phyloP scores from a whole-genome alignment of 2,329 filamentous ascomycete genomes.

The Verticillium tricorpus region DNA sequence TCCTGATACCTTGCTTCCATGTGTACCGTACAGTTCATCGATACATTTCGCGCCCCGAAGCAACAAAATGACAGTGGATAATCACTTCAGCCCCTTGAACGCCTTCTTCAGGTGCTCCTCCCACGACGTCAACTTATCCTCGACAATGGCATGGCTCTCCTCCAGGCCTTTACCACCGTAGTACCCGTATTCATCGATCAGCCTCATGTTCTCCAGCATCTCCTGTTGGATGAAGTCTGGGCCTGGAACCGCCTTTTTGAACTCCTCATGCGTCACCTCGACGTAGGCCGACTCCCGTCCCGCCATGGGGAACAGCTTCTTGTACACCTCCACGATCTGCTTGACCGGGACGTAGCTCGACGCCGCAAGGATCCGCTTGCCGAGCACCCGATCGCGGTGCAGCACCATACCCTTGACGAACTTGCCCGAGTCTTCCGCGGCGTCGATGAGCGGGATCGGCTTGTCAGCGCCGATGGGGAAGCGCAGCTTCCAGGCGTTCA shows the following conservation, averaged over 20 bases:
- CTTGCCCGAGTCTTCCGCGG: conserved; percentile 34
- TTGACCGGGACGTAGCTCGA: conserved; percentile 29
- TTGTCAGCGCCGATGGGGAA: conserved; percentile 23
- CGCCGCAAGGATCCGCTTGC: conserved; percentile 30
- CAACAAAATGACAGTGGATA: neutral
- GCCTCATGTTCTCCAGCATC: conserved; percentile 36
- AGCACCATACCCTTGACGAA: conserved; percentile 25
- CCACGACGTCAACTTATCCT: conserved; percentile 31
- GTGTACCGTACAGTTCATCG: too few species aligned
- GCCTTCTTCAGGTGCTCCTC: conserved; percentile 29
- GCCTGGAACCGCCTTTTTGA: neutral
- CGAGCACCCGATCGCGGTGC: conserved; percentile 17
- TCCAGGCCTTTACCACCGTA: conserved; percentile 28
- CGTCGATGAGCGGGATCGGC: conserved; percentile 29
- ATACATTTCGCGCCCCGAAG: neutral
- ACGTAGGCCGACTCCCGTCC: conserved; percentile 28
- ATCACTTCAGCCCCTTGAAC: conserved; percentile 30
- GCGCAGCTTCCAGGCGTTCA: conserved; percentile 25
- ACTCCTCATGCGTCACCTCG: conserved; percentile 2
- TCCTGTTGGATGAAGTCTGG: conserved; percentile 25
- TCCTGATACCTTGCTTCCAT: neutral
- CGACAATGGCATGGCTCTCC: conserved; percentile 25
- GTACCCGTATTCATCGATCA: conserved; percentile 37
- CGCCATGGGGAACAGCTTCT: conserved; percentile 25
- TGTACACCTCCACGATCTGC: conserved; percentile 22